Conservation (phyloP, 2,329 filamentous ascomycete species). For the Furcasterigmium furcatum region DNA sequence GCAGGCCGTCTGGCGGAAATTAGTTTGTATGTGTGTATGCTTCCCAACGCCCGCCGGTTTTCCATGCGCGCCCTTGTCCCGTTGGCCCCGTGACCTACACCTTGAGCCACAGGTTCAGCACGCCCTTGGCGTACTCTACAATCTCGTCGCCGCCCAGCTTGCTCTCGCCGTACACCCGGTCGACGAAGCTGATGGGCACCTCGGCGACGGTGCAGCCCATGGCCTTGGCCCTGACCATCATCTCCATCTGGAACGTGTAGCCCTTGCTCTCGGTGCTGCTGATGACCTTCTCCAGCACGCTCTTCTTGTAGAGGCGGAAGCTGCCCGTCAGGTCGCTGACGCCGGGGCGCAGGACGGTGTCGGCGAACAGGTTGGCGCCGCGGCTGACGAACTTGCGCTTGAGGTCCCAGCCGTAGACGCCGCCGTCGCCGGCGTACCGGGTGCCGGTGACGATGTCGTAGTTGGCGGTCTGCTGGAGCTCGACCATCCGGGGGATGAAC, state of each 20-base stretch:
- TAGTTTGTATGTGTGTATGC: neutral
- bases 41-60: neutral
- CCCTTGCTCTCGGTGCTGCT: conserved; percentile 90
- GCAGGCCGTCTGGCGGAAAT: no score
- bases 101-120: conserved; percentile 74
- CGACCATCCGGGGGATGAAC: conserved; percentile 95
- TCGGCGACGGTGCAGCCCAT: conserved; percentile 94
- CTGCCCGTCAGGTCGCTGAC: conserved; percentile 95
- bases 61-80: neutral
- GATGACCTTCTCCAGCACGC: conserved; percentile 86
- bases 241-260: conserved; percentile 99
- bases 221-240: conserved; percentile 96
- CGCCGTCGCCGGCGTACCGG: conserved; percentile 83
- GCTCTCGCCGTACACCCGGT: conserved; percentile 90
- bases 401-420: conserved; percentile 95
- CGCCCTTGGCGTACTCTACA: conserved; percentile 90
- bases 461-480: conserved; percentile 69
- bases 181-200: conserved; percentile 95
- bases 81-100: conserved; percentile 43
- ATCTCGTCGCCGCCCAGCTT: conserved; percentile 96
- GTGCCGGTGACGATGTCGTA: conserved; percentile 98
- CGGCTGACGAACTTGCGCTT: conserved; percentile 82
- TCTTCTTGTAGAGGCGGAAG: conserved; percentile 92
- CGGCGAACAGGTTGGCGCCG: conserved; percentile 92
- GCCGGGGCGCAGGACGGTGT: conserved; percentile 87